These are phyloP conservation scores for Hypoxylon sp. DNA, from an alignment of 2,329 filamentous ascomycete species.

Conservation along the genomic window DNA sequence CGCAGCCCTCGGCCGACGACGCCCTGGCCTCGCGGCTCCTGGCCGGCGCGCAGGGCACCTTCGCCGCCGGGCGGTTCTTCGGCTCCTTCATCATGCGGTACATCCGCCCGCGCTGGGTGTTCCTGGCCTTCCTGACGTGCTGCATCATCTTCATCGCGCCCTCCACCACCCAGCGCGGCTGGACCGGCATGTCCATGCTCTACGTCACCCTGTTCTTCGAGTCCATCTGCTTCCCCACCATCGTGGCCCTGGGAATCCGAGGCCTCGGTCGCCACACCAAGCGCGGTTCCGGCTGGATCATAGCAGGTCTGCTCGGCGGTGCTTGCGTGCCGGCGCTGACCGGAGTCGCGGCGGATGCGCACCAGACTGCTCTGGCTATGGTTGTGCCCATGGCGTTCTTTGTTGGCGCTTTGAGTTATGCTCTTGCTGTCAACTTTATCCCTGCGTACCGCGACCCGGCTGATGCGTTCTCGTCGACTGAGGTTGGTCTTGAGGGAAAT, in stretches of 20 bases:
- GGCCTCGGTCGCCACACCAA: conserved; percentile 81
- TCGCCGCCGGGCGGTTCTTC: conserved; percentile 75
- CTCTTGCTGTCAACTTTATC: conserved; percentile 71
- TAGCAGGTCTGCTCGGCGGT: conserved; percentile 76
- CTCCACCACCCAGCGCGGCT: conserved; percentile 56
- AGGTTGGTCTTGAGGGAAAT: conserved; percentile 50
- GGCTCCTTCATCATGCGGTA: conserved; percentile 74
- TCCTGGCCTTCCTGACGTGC: conserved; percentile 69
- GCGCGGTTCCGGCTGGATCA: conserved; percentile 75
- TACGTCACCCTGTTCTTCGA: conserved; percentile 81
- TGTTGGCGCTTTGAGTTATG: conserved; percentile 63
- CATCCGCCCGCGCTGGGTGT: conserved; percentile 71
- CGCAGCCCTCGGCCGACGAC: conserved; percentile 59
- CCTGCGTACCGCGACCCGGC: conserved; percentile 69
- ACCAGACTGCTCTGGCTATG: conserved; percentile 70
- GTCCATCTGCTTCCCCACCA: conserved; percentile 82
- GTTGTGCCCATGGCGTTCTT: conserved; percentile 71
- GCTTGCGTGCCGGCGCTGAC: conserved; percentile 77
- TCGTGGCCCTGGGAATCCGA: conserved; percentile 79
- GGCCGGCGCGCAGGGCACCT: conserved; percentile 76
- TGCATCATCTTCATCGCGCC: conserved; percentile 70
- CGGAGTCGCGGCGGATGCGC: conserved; percentile 71
- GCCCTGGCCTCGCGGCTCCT: conserved; percentile 71
- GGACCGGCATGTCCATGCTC: conserved; percentile 66
- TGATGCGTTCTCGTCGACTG: conserved; percentile 62